Conservation (phyloP, 2,329 filamentous ascomycete species). For the Xylaria sp. region DNA sequence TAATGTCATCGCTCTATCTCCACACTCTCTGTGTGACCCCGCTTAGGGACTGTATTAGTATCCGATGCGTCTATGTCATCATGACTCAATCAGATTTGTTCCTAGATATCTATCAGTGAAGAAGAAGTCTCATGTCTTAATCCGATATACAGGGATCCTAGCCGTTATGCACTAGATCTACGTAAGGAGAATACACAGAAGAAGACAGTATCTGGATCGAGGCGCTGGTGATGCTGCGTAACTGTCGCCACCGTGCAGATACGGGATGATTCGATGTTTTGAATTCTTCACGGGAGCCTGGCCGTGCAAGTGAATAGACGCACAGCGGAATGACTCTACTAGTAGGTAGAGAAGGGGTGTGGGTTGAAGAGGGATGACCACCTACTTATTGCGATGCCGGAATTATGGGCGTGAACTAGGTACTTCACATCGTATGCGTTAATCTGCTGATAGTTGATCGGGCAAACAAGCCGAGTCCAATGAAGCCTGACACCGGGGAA, state of each 20-base stretch:
- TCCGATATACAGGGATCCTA: slow-evolving; percentile 1
- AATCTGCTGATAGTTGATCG: slow-evolving; percentile 17
- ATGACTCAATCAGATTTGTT: slow-evolving; percentile 11
- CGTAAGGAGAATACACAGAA: not conserved
- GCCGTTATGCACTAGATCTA: not conserved
- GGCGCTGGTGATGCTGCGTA: not conserved
- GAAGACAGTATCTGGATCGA: not conserved
- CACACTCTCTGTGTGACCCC: slow-evolving; percentile 15
- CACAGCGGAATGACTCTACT: slow-evolving; percentile 3
- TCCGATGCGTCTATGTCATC: not conserved
- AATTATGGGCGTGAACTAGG: slow-evolving; percentile 1
- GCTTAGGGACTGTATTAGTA: not conserved
- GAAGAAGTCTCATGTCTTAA: not conserved
- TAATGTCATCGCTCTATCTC: not conserved
- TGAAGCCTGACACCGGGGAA: slow-evolving; percentile 18
- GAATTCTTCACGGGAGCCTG: not conserved
- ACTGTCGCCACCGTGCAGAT: slow-evolving; percentile 12
- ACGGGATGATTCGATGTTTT: slow-evolving; percentile 2
- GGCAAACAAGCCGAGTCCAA: slow-evolving; percentile 25
- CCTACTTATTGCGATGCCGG: slow-evolving; percentile 22
- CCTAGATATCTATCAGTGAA: not conserved
- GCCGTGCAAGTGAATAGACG: not conserved
- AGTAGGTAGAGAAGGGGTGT: slow-evolving; percentile 5
- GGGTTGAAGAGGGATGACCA: not conserved
- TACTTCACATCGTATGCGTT: slow-evolving; percentile 19